Conservation (phyloP, 768 basidiomycete genomes). For the Amanita fuliginea region DNA sequence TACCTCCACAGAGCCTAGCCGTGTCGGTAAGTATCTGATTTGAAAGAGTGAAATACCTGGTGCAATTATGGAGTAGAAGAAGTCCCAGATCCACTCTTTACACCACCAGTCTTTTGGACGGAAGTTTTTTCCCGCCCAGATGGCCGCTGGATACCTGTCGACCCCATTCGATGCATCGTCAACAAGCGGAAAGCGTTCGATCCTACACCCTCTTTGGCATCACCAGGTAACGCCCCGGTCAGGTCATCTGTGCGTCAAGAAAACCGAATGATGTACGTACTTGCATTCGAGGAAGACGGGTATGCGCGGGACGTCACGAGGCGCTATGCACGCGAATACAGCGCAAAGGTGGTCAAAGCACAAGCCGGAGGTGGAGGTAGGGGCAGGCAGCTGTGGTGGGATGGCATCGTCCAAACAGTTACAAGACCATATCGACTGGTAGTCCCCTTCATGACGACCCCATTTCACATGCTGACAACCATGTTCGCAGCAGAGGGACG, state of each 20-base stretch:
- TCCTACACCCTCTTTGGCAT: constrained; percentile 32
- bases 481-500: constrained; percentile 70
- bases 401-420: constrained; percentile 47
- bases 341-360: constrained; percentile 70
- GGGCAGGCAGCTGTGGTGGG: constrained; percentile 81
- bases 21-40: background rate
- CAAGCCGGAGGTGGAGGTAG: constrained; percentile 44
- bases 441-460: constrained; percentile 16
- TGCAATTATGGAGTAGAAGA: constrained; percentile 11
- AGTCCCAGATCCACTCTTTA: constrained; percentile 42
- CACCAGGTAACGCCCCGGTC: constrained; percentile 2
- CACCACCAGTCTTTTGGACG: constrained; percentile 91
- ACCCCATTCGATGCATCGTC: constrained; percentile 72
- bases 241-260: constrained; percentile 22
- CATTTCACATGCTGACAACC: background rate
- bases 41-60: background rate
- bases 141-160: constrained; percentile 85
- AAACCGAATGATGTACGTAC: constrained; percentile 87
- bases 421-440: constrained; percentile 78
- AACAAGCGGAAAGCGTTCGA: constrained; percentile 78
- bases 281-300: constrained; percentile 92
- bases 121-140: constrained; percentile 94
- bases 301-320: constrained; percentile 87
- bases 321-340: constrained; percentile 76
- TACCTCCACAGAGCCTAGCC: background rate